Base-by-base conservation (phyloP, 2,329 filamentous ascomycete genomes). In the Xylariales sp. region DNA sequence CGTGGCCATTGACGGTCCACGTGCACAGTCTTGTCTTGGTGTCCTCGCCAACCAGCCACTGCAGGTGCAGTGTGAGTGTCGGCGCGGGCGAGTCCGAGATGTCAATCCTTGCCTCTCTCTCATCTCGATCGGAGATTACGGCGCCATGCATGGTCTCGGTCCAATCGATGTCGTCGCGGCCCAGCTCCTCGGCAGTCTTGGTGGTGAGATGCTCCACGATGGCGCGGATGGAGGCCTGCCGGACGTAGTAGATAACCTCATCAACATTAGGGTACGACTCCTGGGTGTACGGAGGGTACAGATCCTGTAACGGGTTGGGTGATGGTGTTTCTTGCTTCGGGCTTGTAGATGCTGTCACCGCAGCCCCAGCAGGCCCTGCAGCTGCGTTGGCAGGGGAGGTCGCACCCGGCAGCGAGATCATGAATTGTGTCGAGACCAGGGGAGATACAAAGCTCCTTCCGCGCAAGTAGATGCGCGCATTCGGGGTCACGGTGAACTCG, bases 231-330 rank as follows among this genome's bases (percentile, higher is more conserved):
- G 65, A 58, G 11, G 69, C 66, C 14, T 62, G 63, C 39, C 61
- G 56, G 7, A 77, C 47, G 51, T 76, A 76, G 44, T 66, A 63
- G 11, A 61, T 55, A 5, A 74, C 60, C 23, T 70, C 67, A 8
- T 49, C 43, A 13, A 70, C 54, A 43, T 63, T 62, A 1, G 67
- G 62, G 44, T 74, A 77, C 4, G 37, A n/a, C 7, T 39, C 37
- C 17, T 60, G 57, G 17, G 69, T 64, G 10, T 55, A 51, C 0
- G 71, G 71, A 1, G 69, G 62, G 43, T 68, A 74, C 13, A 57
- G 43, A 5, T 44, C 37, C 3, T 61, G 55, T 2, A 76, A 53
- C 4, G 56, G 48, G 40, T 60, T 61, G 17, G n/a, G 6, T 17
- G 24, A 21, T 19, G 37, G 10, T 25, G 32, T 29, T 6, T 27